Percentiles rank a stretch among this genome's conserved stretches.
Conservation (phyloP, 768 basidiomycete species). For the Lactifluus pinguis region DNA sequence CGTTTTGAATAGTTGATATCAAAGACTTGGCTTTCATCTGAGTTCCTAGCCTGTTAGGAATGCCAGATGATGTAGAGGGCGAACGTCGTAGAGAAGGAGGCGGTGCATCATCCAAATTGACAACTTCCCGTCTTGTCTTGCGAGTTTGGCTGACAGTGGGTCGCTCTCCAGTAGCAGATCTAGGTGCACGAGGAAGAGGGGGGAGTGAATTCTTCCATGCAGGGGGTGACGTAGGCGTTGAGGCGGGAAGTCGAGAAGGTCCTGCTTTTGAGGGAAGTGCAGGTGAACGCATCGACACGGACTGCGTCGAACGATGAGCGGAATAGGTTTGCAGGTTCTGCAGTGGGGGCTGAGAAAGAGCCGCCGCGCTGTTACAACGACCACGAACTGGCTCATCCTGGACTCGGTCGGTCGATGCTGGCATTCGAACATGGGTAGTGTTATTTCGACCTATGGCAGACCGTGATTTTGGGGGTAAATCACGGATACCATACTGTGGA, state of each 20-base stretch:
- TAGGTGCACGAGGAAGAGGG: slow-evolving; percentile 14
- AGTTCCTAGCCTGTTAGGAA: not conserved
- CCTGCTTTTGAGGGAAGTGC: not conserved
- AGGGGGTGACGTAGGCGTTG: slow-evolving; percentile 17
- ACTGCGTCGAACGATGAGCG: slow-evolving; percentile 15
- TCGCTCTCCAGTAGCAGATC: not conserved
- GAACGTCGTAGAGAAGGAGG: slow-evolving; percentile 19
- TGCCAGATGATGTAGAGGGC: slow-evolving; percentile 14
- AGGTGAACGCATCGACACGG: slow-evolving; percentile 10
- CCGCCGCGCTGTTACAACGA: slow-evolving; percentile 13
- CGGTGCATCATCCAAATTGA: slow-evolving; percentile 20
- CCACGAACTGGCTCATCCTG: slow-evolving; percentile 7
- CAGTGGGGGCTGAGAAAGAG: slow-evolving; percentile 11
- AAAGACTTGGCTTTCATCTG: not conserved
- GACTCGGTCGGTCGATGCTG: slow-evolving; percentile 6
- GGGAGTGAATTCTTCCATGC: slow-evolving; percentile 13
- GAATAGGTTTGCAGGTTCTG: not conserved
- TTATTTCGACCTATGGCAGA: slow-evolving; percentile 13
- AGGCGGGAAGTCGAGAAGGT: slow-evolving; percentile 1
- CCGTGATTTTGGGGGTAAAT: slow-evolving; percentile 18
- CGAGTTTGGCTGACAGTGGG: not conserved
- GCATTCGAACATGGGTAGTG: slow-evolving; percentile 3
- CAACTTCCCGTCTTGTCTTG: slow-evolving; percentile 11
- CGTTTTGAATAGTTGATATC: not conserved
- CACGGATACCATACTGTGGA: slow-evolving; percentile 20